Base-by-base conservation (phyloP, 192 early-diverging fungal species). In the Phycomyces nitens region DNA sequence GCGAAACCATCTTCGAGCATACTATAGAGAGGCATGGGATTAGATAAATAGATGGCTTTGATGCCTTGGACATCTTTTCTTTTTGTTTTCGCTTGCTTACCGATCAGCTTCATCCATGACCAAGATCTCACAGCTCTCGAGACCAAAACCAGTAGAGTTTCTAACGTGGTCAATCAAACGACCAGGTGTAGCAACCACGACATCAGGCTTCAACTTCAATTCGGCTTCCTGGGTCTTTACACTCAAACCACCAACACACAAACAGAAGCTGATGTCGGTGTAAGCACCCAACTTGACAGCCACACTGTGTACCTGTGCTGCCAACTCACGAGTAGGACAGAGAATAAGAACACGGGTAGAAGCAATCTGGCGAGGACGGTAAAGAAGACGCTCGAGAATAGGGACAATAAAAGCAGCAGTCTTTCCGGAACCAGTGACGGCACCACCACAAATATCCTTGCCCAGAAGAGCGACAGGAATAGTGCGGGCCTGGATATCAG, bases 91-190 rank as follows among this genome's bases (percentile, higher is more conserved):
- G 24, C 26, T 12, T n/a, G 16, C 58, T 69, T 72, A 84, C 79
- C 90, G 86, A 81, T 99, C 97, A 42, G 97, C 97, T 78, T 99
- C 97, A 74, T 99, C 97, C 86, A 99, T 97, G 10, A 99, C 86
- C 47, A 99, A 67, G 68, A 99, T 98, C 72, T 98, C 96, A 68
- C 98, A 87, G 16, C 68, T 74, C 61, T 97, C 95, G 38, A 98
- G 65, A 12, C 79, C 77, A 80, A 99, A 96, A 22, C 89, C 88
- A 51, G 74, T 81, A 44, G 95, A 94, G 78, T 99, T 99, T 63
- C 88, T 88, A 42, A 99, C 74, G 66, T 98, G 96, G 77, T 99
- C 97, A 67, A 99, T 97, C 29, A 99, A 83, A 62, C 97, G 90
- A 71, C 97, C 97, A 8, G 97, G 96, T 9, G 97, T 99, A 21